phyloP scores from a whole-genome alignment of 2,329 filamentous ascomycete species.

The Fusarium mundagurra region DNA sequence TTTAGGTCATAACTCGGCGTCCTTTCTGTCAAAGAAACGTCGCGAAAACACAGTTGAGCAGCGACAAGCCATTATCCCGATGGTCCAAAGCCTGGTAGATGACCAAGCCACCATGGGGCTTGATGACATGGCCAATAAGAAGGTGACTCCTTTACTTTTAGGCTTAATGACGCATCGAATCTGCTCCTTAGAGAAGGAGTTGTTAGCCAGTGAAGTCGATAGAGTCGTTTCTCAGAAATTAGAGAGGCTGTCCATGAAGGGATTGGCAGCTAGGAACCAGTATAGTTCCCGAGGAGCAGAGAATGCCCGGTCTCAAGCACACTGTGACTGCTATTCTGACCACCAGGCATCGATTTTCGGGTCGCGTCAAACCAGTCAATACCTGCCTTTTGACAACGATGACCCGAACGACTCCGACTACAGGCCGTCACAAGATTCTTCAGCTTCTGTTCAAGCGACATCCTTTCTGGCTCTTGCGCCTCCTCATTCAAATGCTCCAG shows the following conservation, averaged over 20 bases:
- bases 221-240: neutral
- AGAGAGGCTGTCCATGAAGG: neutral
- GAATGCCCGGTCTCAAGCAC: neutral
- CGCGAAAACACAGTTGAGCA: conserved; percentile 3
- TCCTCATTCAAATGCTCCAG: neutral
- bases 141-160: conserved; percentile 18
- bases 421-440: neutral
- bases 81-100: conserved; percentile 3
- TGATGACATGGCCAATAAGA: neutral
- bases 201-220: neutral
- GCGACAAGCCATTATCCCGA: neutral
- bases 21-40: neutral
- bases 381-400: neutral
- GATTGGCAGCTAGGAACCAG: neutral
- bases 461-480: neutral
- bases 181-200: neutral
- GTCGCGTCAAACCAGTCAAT: neutral
- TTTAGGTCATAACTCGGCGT: neutral
- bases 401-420: neutral
- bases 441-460: neutral
- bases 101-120: conserved; percentile 1
- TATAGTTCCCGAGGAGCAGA: neutral
- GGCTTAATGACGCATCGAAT: conserved; percentile 21
- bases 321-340: neutral
- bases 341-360: neutral